Evolutionary conservation across 768 basidiomycete genomes (phyloP), one percentile per base, ranked within the genome.

Genomic region (Rhodotorula graminis): DNA sequence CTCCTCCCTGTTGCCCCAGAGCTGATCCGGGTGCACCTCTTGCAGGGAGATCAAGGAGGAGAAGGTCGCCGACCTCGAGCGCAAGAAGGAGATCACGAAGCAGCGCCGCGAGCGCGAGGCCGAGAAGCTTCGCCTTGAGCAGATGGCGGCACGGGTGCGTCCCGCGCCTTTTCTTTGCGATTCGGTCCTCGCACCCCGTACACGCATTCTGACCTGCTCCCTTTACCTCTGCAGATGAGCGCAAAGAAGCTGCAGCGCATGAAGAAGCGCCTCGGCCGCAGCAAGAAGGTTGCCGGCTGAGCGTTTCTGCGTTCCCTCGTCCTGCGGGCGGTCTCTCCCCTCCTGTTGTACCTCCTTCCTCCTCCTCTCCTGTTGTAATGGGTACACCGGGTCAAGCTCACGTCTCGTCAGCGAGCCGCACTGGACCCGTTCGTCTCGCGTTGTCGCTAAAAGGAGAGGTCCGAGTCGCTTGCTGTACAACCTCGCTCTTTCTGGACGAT

Each of bases 211-310:
- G 4, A 50, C 31, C 9, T 33, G n/a, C 18, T 33, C 18, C 49
- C n/a, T n/a, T n/a, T 44, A 7, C 5, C 19, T 18, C 0, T 25
- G n/a, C 66, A 78, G 77, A 76, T 78, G 75, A 75, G 75, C 58
- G 77, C 77, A 8, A 78, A 77, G 77, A 75, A 74, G 71, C 67
- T 78, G 29, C 77, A 78, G 70, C 52, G 74, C 67, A 75, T 78
- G 76, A 77, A 73, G 77, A 78, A 78, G 70, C 77, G 77, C 23
- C 49, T 77, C 40, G 76, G 74, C 25, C 72, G 77, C 25, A 77
- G 73, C 73, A 77, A 77, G 67, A 77, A 77, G 72, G 71, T 78
- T 46, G 53, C 56, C 52, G 71, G 72, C 65, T 76, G 58, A 37
- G 47, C 64, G 1, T 18, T 1, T 29, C 44, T 3, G 2, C 53